Conservation (phyloP, 139 green algal species). For the Astrephomene gubernaculifera region DNA sequence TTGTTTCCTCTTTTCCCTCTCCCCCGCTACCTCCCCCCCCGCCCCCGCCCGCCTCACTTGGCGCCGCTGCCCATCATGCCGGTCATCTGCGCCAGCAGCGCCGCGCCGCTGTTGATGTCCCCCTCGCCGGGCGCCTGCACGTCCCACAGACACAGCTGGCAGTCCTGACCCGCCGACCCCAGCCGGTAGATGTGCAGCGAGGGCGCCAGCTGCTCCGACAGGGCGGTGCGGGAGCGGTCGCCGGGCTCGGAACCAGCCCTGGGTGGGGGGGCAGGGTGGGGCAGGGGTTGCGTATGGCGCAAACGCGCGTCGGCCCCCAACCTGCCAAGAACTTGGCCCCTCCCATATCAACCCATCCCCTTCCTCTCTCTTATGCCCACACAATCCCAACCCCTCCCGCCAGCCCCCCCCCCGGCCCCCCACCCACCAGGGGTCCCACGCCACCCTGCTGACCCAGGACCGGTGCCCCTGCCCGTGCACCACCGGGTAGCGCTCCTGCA, state of each 20-base stretch:
- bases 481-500: slow-evolving; percentile 70
- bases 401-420: background rate
- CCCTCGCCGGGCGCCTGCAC: slow-evolving; percentile 55
- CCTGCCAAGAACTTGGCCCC: background rate
- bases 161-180: slow-evolving; percentile 86
- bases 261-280: background rate
- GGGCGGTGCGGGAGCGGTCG: background rate
- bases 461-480: slow-evolving; percentile 85
- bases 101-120: slow-evolving; percentile 26
- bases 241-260: slow-evolving; percentile 21
- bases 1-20: no score
- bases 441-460: slow-evolving; percentile 82
- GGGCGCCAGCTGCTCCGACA: slow-evolving; percentile 17
- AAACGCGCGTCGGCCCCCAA: no score
- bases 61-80: slow-evolving; percentile 21
- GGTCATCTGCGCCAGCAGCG: slow-evolving; percentile 26
- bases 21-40: background rate
- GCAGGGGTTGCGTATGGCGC: no score
- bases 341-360: background rate
- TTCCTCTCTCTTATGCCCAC: background rate
- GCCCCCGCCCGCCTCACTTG: slow-evolving; percentile 36
- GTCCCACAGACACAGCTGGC: slow-evolving; percentile 88
- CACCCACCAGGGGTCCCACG: slow-evolving; percentile 77
- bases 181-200: slow-evolving; percentile 74
- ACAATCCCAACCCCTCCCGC: background rate